These are phyloP conservation scores for Funneliformis caledonium DNA, from an alignment of 371 early-diverging fungal species.

Conservation along the genomic window DNA sequence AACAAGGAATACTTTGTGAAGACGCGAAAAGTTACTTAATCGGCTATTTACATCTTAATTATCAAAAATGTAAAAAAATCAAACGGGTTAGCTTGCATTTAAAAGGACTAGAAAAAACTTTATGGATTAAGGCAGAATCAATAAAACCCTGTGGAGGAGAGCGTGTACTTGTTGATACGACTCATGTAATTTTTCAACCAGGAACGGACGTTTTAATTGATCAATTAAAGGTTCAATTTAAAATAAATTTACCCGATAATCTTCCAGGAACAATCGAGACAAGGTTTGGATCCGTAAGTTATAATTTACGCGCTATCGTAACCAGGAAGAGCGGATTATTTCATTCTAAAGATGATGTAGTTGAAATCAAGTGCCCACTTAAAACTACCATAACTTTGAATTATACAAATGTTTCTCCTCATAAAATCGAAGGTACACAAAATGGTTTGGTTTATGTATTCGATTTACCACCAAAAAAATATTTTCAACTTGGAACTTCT, in stretches of 20 bases:
- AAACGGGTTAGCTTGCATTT: conserved; percentile 15
- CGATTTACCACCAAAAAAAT: conserved; percentile 25
- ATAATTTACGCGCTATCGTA: conserved; percentile 10
- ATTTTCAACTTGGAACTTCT: conserved; percentile 15
- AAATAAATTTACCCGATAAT: conserved; percentile 25
- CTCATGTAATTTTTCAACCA: conserved; percentile 6
- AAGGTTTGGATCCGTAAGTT: conserved; percentile 6
- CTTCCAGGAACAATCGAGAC: conserved; percentile 15
- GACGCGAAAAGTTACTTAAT: conserved; percentile 16
- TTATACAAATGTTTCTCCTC: neutral
- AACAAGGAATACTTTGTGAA: conserved; percentile 13
- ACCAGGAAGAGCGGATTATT: neutral
- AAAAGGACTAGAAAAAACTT: conserved; percentile 31
- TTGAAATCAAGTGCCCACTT: conserved; percentile 25
- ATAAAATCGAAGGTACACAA: conserved; percentile 9
- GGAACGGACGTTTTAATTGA: neutral
- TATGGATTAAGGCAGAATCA: conserved; percentile 7
- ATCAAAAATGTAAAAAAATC: neutral
- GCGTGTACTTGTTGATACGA: neutral
- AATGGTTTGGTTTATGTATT: neutral
- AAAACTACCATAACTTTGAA: conserved; percentile 10
- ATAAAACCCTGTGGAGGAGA: neutral
- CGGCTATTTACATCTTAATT: conserved; percentile 14
- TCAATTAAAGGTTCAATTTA: conserved; percentile 12
- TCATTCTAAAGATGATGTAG: neutral